Conservation (phyloP, 371 early-diverging fungal genomes). For the Thermomucor indicae-seudaticae region DNA sequence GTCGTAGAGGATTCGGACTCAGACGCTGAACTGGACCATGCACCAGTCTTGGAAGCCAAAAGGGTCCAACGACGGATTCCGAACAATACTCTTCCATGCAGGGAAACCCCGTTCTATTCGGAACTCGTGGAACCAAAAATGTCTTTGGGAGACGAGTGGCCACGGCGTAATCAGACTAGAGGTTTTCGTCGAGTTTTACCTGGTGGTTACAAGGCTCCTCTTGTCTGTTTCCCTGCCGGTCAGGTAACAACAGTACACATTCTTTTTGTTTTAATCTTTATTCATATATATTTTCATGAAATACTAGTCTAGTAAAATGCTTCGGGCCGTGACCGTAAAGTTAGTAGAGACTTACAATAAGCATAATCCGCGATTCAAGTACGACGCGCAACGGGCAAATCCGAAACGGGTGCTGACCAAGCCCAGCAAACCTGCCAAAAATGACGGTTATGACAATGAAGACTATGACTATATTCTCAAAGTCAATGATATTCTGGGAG, state of each 20-base stretch:
- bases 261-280: too few species aligned
- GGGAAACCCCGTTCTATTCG: conserved; percentile 20
- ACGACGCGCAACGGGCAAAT: conserved; percentile 58
- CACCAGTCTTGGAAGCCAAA: conserved; percentile 10
- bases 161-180: conserved; percentile 2
- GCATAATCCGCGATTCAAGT: conserved; percentile 72
- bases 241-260: background rate
- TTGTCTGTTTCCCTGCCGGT: background rate
- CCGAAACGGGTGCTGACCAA: conserved; percentile 92
- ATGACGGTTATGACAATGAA: conserved; percentile 94
- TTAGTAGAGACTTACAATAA: conserved; percentile 66
- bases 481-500: conserved; percentile 88
- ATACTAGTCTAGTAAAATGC: too few species aligned
- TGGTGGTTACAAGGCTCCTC: conserved; percentile 2
- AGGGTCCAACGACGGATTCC: conserved; percentile 2
- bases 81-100: conserved; percentile 1
- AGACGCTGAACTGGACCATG: conserved; percentile 27
- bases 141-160: conserved; percentile 33
- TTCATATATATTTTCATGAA: too few species aligned
- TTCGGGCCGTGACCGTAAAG: conserved; percentile 45
- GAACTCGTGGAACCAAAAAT: conserved; percentile 27
- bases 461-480: conserved; percentile 94
- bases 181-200: conserved; percentile 7
- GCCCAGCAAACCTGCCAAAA: conserved; percentile 84
- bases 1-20: conserved; percentile 27